phyloP scores from a whole-genome alignment of 1,284 basidiomycete genomes.

The Phaffia rhodozyma region DNA sequence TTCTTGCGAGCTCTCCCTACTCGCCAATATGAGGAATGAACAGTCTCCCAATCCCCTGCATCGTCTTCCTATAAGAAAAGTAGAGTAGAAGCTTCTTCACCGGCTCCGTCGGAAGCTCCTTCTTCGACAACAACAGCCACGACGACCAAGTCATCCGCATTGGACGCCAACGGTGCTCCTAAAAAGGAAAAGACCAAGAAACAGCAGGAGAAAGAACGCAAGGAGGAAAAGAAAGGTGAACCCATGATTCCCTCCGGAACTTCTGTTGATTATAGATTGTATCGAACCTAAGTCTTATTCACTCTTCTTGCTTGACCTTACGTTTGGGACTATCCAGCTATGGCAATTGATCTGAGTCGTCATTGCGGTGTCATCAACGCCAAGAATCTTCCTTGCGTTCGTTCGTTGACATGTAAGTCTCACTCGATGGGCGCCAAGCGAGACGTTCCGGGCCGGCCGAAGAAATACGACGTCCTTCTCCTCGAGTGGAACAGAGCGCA shows the following conservation, averaged over 20 bases:
- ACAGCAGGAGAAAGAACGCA: conserved; percentile 1
- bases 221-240: conserved; percentile 1
- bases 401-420: conserved; percentile 94
- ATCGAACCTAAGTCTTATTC: not conserved
- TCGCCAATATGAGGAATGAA: no score
- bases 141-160: no score
- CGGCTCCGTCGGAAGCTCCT: no score
- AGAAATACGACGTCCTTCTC: conserved; percentile 73
- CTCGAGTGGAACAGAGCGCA: conserved; percentile 86
- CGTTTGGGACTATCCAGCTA: not conserved
- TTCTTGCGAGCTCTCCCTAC: no score
- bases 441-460: conserved; percentile 73
- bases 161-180: no score
- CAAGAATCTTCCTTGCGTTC: conserved; percentile 85
- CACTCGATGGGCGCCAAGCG: conserved; percentile 97
- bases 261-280: not conserved
- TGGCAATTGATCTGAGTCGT: conserved; percentile 73
- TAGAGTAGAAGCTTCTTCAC: no score
- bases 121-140: no score
- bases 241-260: not conserved
- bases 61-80: no score
- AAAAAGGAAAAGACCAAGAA: conserved; percentile 5
- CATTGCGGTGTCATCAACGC: conserved; percentile 98
- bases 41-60: no score
- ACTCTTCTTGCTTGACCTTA: not conserved